Evolutionary conservation across 768 basidiomycete genomes (phyloP).

Genomic region (Wakefieldia striispora): DNA sequence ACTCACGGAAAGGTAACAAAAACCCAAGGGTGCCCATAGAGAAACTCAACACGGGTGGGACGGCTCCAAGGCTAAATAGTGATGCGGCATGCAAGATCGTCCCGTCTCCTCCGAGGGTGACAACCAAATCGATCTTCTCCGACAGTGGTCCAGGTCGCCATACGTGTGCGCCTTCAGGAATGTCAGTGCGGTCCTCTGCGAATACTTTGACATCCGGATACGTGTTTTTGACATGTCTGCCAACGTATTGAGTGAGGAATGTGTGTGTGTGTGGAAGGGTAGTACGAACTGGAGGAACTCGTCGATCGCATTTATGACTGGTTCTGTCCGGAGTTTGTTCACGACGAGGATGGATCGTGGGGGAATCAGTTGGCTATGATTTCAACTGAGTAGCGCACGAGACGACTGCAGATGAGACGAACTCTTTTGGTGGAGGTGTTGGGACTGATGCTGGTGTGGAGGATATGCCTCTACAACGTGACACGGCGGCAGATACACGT

Average conservation of each 20-base stretch:
- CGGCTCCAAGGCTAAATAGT: constrained; percentile 84
- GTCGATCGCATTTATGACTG: constrained; percentile 73
- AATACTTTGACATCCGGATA: constrained; percentile 65
- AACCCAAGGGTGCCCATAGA: constrained; percentile 87
- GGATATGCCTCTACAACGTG: constrained; percentile 14
- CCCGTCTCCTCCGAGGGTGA: constrained; percentile 93
- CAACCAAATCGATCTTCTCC: constrained; percentile 76
- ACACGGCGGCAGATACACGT: background rate
- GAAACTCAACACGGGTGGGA: constrained; percentile 76
- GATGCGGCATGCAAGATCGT: constrained; percentile 94
- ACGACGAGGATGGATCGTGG: constrained; percentile 72
- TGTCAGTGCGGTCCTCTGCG: constrained; percentile 64
- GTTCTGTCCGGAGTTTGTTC: constrained; percentile 77
- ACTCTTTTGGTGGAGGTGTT: constrained; percentile 14
- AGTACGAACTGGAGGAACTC: constrained; percentile 62
- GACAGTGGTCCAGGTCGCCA: constrained; percentile 58
- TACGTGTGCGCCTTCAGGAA: constrained; percentile 58
- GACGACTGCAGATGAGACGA: constrained; percentile 12
- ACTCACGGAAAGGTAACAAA: constrained; percentile 88
- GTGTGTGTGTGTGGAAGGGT: background rate
- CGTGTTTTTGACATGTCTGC: constrained; percentile 53
- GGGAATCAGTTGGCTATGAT: constrained; percentile 31
- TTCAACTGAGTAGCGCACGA: constrained; percentile 24
- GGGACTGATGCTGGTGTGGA: constrained; percentile 10
- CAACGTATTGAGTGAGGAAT: constrained; percentile 1